Evolutionary conservation across 345 rosid species (phyloP).

Genomic region (Bruguiera sexangula): DNA sequence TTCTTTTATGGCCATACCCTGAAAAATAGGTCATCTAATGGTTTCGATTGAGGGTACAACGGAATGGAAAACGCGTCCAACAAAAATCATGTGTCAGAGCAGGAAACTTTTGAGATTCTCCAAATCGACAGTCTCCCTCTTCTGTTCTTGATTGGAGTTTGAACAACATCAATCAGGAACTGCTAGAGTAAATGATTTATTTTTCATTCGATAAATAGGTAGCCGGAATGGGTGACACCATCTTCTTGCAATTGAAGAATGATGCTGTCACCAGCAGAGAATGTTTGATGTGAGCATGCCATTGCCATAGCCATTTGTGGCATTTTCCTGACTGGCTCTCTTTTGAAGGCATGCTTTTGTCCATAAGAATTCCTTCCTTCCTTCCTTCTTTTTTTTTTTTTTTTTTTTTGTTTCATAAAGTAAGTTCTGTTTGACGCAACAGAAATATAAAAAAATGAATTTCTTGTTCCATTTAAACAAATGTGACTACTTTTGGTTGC

Average conservation of each 20-base stretch:
- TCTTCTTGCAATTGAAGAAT: too few relatives aligned
- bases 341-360: background rate
- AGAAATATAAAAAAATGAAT: too few relatives aligned
- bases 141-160: slow-evolving; percentile 8
- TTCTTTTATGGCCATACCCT: slow-evolving; percentile 2
- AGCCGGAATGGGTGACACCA: background rate
- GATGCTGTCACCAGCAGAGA: background rate
- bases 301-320: background rate
- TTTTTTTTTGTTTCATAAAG: background rate
- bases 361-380: background rate
- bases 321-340: background rate
- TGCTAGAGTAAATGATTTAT: background rate
- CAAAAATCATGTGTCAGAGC: background rate
- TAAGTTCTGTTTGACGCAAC: background rate
- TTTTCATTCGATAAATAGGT: background rate
- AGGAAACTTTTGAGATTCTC: slow-evolving; percentile 2
- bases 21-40: slow-evolving; percentile 15
- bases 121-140: slow-evolving; percentile 9
- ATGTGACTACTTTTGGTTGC: too few relatives aligned
- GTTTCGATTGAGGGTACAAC: slow-evolving; percentile 3
- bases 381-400: too few relatives aligned
- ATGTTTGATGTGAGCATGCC: slow-evolving; percentile 5
- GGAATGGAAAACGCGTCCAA: slow-evolving; percentile 1
- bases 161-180: background rate
- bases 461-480: too few relatives aligned